Conservation (phyloP, 352 stramenopile species). For the Globisporangium takayamanum region DNA sequence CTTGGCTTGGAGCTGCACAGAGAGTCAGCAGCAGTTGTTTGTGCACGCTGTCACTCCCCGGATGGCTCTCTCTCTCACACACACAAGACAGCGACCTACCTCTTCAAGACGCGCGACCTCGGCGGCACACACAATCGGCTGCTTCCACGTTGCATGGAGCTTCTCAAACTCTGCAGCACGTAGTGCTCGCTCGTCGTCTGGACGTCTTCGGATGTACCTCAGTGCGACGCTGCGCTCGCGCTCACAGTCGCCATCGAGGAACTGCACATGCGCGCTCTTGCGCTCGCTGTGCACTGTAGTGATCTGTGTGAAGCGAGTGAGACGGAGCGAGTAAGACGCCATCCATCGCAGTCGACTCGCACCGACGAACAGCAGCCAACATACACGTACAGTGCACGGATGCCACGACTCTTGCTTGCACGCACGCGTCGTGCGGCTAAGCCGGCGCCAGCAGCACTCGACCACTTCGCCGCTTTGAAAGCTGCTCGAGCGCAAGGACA, state of each 20-base stretch:
- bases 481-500: not conserved
- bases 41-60: too few species aligned
- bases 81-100: conserved; percentile 12
- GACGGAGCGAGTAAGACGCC: not conserved
- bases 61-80: not conserved
- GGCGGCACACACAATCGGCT: conserved; percentile 18
- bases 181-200: conserved; percentile 20
- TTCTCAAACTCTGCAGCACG: conserved; percentile 22
- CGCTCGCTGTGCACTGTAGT: conserved; percentile 17
- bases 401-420: conserved; percentile 17
- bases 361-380: not conserved
- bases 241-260: conserved; percentile 40
- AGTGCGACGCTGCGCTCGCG: conserved; percentile 33
- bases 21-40: not conserved
- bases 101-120: conserved; percentile 39
- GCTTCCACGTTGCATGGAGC: conserved; percentile 28
- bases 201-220: conserved; percentile 28
- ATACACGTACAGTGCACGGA: conserved; percentile 1
- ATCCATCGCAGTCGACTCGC: too few species aligned
- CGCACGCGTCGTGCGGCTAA: conserved; percentile 26
- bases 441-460: conserved; percentile 45
- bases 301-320: conserved; percentile 9
- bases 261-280: conserved; percentile 31
- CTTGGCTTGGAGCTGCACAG: conserved; percentile 18
- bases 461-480: conserved; percentile 31